These are phyloP conservation scores for Aureobasidium zeae DNA, from an alignment of 2,329 filamentous ascomycete genomes.

Conservation along the genomic window DNA sequence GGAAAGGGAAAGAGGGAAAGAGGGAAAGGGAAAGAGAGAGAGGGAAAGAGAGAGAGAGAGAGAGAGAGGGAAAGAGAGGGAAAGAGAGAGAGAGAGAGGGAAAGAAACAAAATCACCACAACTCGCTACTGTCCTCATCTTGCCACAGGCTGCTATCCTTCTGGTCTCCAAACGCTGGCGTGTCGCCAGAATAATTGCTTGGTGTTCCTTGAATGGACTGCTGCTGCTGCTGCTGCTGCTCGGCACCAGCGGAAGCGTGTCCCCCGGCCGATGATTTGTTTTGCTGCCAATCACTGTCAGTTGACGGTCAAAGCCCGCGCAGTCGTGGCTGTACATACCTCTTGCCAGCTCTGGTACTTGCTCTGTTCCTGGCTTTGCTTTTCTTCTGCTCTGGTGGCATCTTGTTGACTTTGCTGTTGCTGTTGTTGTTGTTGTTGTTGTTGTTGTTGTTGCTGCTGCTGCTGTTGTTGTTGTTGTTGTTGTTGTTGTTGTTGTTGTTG, in stretches of 20 bases:
- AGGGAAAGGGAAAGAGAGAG: background rate
- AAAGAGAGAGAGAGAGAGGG: background rate
- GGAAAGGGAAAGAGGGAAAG: too few species aligned
- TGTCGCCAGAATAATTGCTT: slow-evolving; percentile 22
- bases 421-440: slow-evolving; percentile 27
- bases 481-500: slow-evolving; percentile 17
- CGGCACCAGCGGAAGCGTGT: background rate
- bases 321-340: slow-evolving; percentile 24
- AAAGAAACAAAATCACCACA: slow-evolving; percentile 5
- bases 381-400: background rate
- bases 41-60: background rate
- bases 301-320: background rate
- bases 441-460: slow-evolving; percentile 26
- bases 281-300: slow-evolving; percentile 1
- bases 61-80: background rate
- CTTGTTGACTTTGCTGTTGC: slow-evolving; percentile 14
- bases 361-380: slow-evolving; percentile 27
- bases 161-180: slow-evolving; percentile 22
- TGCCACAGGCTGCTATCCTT: slow-evolving; percentile 26
- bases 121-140: slow-evolving; percentile 20
- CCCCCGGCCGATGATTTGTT: background rate
- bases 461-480: slow-evolving; percentile 26
- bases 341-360: slow-evolving; percentile 31
- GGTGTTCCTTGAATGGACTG: background rate
- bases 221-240: background rate